Evolutionary conservation across 768 basidiomycete genomes (phyloP).

Genomic region (Hortiboletus campestris): DNA sequence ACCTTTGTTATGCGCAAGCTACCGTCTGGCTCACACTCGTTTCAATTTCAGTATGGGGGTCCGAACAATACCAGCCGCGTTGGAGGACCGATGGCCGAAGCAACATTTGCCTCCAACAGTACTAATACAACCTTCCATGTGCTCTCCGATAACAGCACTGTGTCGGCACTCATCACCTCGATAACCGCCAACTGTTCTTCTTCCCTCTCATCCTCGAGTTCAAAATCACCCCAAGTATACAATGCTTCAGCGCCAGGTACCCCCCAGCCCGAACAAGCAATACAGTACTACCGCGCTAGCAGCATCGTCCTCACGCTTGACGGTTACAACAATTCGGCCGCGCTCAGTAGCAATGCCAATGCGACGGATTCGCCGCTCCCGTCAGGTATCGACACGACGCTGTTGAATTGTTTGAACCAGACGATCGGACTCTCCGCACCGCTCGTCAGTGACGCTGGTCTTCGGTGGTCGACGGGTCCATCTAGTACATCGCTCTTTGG

Average conservation of each 20-base stretch:
- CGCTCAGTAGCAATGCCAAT: slow-evolving; percentile 39
- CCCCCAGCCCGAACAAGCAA: slow-evolving; percentile 48
- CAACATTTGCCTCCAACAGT: slow-evolving; percentile 40
- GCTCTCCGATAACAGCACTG: slow-evolving; percentile 48
- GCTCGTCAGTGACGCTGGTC: slow-evolving; percentile 43
- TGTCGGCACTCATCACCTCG: slow-evolving; percentile 41
- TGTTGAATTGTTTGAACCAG: slow-evolving; percentile 57
- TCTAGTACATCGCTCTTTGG: slow-evolving; percentile 8
- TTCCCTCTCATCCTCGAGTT: slow-evolving; percentile 32
- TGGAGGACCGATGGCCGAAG: slow-evolving; percentile 43
- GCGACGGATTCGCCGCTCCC: slow-evolving; percentile 51
- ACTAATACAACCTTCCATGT: slow-evolving; percentile 44
- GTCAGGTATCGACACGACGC: slow-evolving; percentile 42
- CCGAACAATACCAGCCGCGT: slow-evolving; percentile 46
- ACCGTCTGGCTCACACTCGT: not conserved
- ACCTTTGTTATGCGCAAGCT: not conserved
- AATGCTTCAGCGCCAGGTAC: slow-evolving; percentile 26
- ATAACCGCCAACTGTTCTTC: slow-evolving; percentile 45
- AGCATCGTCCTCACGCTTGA: slow-evolving; percentile 61
- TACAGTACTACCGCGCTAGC: slow-evolving; percentile 72
- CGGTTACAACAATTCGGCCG: slow-evolving; percentile 64
- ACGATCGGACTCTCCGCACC: slow-evolving; percentile 62
- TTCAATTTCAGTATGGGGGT: slow-evolving; percentile 43
- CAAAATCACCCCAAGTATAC: slow-evolving; percentile 33
- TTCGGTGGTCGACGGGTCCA: slow-evolving; percentile 6